Base-by-base conservation (phyloP, 306 rosid species). In the cucumber (Cucumis sativus) region DNA sequence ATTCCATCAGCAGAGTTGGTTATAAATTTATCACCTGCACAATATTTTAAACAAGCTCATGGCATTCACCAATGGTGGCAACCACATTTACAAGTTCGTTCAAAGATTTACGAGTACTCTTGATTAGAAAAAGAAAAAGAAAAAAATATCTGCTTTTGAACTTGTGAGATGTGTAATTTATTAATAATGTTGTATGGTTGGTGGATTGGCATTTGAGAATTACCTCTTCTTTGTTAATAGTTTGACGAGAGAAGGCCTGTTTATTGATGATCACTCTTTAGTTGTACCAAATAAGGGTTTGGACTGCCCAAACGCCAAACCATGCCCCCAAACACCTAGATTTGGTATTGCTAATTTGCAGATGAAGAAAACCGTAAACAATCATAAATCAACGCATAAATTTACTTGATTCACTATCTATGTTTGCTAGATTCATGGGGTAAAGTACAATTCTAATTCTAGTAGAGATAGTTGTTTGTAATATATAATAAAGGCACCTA, bases 21-120 rank as follows among this genome's bases (percentile, higher is more conserved):
- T 0, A 76, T 83, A 21, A 92, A 92, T 76, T 40, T 73, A 10
- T 74, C 89, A 60, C 91, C 88, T 54, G 54, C 86, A 18, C 40
- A 30, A 80, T 87, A 86, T 77, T 86, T 87, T 55, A 95, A 47
- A 85, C 87, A 89, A 77, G 97, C 99, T 55, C 99, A 95, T 84
- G 92, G 99, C 78, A 91, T 96, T 89, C 93, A 92, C 21, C 98
- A 96, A 59, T 96, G 99, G 99, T 91, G 97, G 99, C 86, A 69
- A 77, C 92, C 96, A 1, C 79, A 85, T 73, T 40, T 89, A 65
- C 75, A 52, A 15, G 57, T 89, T 51, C 79, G 82, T 68, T 80
- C 82, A 62, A 86, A 88, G 81, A 77, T 88, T 52, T 86, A 87
- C 78, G 77, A 54, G 60, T 96, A 89, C 88, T 77, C 69, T 20